Conservation (phyloP, 2,329 filamentous ascomycete genomes). For the Pezicula carpinea region DNA sequence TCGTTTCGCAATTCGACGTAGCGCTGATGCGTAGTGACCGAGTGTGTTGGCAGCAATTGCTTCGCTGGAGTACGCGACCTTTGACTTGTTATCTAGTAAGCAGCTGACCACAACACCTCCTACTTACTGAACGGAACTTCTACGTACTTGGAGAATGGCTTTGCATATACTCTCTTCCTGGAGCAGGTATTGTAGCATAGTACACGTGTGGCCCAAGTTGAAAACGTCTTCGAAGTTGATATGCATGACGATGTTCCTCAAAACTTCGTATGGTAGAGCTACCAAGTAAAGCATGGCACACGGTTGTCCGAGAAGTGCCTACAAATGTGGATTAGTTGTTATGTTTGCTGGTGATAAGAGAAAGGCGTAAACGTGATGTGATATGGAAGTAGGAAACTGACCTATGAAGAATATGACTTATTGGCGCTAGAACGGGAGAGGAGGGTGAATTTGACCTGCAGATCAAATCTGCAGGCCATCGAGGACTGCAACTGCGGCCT, state of each 20-base stretch:
- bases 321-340: neutral
- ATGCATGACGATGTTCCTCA: constrained; percentile 21
- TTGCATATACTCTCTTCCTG: constrained; percentile 26
- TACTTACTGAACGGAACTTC: neutral
- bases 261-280: constrained; percentile 27
- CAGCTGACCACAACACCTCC: constrained; percentile 8
- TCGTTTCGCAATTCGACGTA: constrained; percentile 58
- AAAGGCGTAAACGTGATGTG: too few relatives aligned
- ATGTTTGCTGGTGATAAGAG: neutral
- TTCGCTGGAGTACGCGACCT: constrained; percentile 24
- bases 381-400: too few relatives aligned
- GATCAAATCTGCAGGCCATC: too few relatives aligned
- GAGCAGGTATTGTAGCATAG: constrained; percentile 20
- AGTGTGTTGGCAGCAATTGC: constrained; percentile 6
- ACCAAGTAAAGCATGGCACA: constrained; percentile 22
- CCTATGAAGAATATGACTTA: too few relatives aligned
- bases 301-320: neutral
- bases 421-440: too few relatives aligned
- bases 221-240: constrained; percentile 28
- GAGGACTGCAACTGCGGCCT: too few relatives aligned
- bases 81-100: constrained; percentile 18
- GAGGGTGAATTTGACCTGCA: too few relatives aligned
- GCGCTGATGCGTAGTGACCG: constrained; percentile 41
- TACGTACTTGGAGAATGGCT: constrained; percentile 21
- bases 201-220: constrained; percentile 22